Evolutionary conservation across 2,329 filamentous ascomycete species (phyloP), one percentile per base, ranked within the genome.

Genomic region (Pseudogymnoascus sp.): DNA sequence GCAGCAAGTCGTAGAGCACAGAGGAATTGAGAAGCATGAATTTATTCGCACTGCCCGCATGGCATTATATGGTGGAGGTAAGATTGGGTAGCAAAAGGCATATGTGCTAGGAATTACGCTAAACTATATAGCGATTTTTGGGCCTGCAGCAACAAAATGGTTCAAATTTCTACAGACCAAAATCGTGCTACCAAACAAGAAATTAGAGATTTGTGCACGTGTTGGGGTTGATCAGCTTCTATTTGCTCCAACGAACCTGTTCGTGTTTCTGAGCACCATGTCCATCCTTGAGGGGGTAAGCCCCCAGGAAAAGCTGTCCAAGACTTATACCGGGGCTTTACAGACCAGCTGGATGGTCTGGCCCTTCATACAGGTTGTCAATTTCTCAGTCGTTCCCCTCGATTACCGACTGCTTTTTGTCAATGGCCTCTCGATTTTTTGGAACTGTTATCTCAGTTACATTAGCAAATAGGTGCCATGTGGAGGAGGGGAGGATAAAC

Each of bases 1-100:
- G 38, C 94, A 99, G 77, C 93, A 97, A 77, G 81, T 85, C 35
- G 90, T 99, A 64, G 93, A 97, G 78, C 87, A 86, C 75, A 87
- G 83, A 71, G 92, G 92, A 16, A 67, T 89, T 23, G 77, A 87
- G 68, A 88, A 89, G 67, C 93, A 99, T 74, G 88, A 93, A 71
- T 69, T 85, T 36, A 77, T 78, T 25, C 84, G 90, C 61, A 92
- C 90, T 30, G 86, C 81, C 9, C 86, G 90, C 69, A 94, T 95
- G 90, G 85, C 85, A 45, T 77, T 88, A 64, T 94, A 94, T 73
- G 90, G 90, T 66, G 89, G 90, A 67, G 80, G 87, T 90, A 77
- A 71, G 83, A 80, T 22, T 28, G 5, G 16, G 9, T 42, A 9
- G 19, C 28, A 33, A 55, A 9, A 1, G 49, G 11, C 11, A 52